Percentiles rank a stretch among this genome's conserved stretches.
These are phyloP conservation scores for Euphorbia neoarborescens DNA, from an alignment of 441 rosid species.

Conservation along the genomic window DNA sequence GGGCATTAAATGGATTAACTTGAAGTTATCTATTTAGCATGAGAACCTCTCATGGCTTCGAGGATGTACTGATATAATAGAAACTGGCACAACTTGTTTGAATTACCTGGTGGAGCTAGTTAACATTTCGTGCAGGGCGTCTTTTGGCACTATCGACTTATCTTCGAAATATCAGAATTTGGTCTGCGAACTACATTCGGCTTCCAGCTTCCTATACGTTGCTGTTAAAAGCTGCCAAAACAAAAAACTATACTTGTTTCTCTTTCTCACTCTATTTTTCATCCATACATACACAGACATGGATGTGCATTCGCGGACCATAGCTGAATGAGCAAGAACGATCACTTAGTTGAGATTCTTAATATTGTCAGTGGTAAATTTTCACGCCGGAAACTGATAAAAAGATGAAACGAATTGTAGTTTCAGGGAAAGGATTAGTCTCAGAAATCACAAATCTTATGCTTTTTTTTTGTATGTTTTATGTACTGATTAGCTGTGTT, in stretches of 20 bases:
- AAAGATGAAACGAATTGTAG: background rate
- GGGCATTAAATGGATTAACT: background rate
- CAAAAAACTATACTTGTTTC: background rate
- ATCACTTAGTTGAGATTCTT: background rate
- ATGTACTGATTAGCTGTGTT: background rate
- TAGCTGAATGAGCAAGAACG: background rate
- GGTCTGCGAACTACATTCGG: background rate
- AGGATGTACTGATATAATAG: background rate
- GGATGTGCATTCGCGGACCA: background rate
- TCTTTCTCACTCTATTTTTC: background rate
- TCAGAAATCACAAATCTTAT: background rate
- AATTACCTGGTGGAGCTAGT: background rate
- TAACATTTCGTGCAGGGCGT: background rate
- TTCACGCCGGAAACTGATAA: background rate
- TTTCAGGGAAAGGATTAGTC: background rate
- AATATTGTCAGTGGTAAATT: background rate
- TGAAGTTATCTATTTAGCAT: background rate
- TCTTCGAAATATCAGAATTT: background rate
- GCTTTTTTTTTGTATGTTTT: background rate
- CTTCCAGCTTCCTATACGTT: no score
- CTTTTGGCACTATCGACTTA: background rate
- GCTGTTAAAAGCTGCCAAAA: background rate
- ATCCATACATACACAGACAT: background rate
- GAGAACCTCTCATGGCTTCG: background rate
- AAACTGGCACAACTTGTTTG: background rate